Conservation (phyloP, 305 asterid species). For the Rubia occidens region DNA sequence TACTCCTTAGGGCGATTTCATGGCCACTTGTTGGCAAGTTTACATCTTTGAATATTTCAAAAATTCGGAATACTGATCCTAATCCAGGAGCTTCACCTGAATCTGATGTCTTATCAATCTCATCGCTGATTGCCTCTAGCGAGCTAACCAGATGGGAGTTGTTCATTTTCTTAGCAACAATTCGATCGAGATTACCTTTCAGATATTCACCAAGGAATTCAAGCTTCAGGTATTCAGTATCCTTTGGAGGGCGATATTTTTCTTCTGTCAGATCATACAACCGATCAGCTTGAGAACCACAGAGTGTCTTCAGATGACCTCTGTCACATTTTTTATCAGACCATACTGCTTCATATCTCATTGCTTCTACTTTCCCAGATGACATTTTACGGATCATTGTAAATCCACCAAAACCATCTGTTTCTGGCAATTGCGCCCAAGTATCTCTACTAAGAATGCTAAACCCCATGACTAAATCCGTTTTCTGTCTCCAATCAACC, state of each 20-base stretch:
- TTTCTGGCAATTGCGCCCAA: conserved; percentile 23
- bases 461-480: conserved; percentile 50
- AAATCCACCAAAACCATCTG: conserved; percentile 44
- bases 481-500: conserved; percentile 83
- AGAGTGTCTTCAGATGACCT: conserved; percentile 32
- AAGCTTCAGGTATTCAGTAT: conserved; percentile 29
- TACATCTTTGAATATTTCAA: conserved; percentile 34
- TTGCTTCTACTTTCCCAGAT: conserved; percentile 67
- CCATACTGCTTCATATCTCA: conserved; percentile 47
- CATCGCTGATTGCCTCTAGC: conserved; percentile 30
- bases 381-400: conserved; percentile 49
- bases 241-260: conserved; percentile 31
- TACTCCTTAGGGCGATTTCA: conserved; percentile 51
- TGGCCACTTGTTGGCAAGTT: conserved; percentile 52
- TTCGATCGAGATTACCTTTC: conserved; percentile 34
- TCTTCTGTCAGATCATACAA: conserved; percentile 26
- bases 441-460: conserved; percentile 39
- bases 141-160: conserved; percentile 19
- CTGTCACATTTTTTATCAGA: conserved; percentile 21
- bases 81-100: conserved; percentile 24
- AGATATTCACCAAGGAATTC: conserved; percentile 46
- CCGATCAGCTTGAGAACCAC: conserved; percentile 30
- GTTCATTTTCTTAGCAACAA: conserved; percentile 23
- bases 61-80: conserved; percentile 20
- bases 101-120: conserved; percentile 36